Evolutionary conservation across 768 basidiomycete species (phyloP), one percentile per base, ranked within the genome.

Genomic region (Cyathus striatus): DNA sequence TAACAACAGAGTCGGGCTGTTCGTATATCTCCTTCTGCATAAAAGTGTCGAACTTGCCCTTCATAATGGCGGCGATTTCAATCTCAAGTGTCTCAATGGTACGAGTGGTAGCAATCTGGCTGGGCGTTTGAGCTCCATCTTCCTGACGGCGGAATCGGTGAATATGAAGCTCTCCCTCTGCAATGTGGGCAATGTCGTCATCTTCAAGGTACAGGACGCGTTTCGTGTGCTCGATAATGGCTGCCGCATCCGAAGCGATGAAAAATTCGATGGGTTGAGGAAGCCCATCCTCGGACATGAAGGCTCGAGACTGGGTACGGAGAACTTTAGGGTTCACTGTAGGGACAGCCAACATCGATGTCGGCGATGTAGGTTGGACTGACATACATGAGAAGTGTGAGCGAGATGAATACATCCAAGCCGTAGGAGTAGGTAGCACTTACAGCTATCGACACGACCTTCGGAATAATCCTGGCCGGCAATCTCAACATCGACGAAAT

Each of bases 11-110:
- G 60, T 99, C 96, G 40, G 96, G 95, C 64, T 98, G 95, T 61
- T 97, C 90, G 73, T 92, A 97, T 55, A 97, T 97, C 66, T 99
- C 96, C 73, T 99, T 99, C 64, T 98, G 95, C 96, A 99, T 99
- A 72, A 99, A 99, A 61, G 95, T 94, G 60, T 91, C 91, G 62
- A 98, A 99, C 66, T 93, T 91, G 60, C 96, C 96, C 78, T 99
- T 99, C 96, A 98, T 98, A 71, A 99, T 98, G 52, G 95, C 96
- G n/a, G 95, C 95, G 36, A 99, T 81, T 67, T 99, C 96, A 51
- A 99, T 83, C 68, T 98, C 96, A 53, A 99, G 82, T 4, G 93
- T 96, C 72, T 98, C 96, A 64, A 99, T 98, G 51, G 81, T 91
- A 52, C 96, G 89, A 24, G 92, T 95, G 20, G 89, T 59, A 23